Evolutionary conservation across 2,329 filamentous ascomycete species (phyloP).

Genomic region (Pestalotiopsis sp.): DNA sequence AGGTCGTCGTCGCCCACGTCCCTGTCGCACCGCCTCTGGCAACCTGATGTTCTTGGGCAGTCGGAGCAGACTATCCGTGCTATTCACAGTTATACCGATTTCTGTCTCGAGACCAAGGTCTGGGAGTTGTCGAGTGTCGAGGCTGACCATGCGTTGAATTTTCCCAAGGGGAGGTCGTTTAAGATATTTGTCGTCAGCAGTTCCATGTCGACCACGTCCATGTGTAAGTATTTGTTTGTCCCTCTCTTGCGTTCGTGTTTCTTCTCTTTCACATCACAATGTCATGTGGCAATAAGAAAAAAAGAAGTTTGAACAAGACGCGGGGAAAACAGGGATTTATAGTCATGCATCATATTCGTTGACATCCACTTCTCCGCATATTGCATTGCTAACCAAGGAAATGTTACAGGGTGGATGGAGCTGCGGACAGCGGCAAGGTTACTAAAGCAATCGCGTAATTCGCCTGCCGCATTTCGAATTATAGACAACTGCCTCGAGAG

Average conservation of each 20-base stretch:
- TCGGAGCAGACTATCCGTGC: constrained; percentile 11
- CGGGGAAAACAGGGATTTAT: neutral
- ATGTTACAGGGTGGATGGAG: neutral
- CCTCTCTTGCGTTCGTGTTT: too few relatives aligned
- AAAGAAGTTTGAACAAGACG: neutral
- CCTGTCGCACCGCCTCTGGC: neutral
- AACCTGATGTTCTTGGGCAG: neutral
- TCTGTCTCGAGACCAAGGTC: neutral
- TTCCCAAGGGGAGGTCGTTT: neutral
- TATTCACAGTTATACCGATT: constrained; percentile 8
- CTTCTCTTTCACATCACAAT: too few relatives aligned
- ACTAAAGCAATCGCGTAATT: neutral
- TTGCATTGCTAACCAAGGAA: neutral
- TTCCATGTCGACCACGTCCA: neutral
- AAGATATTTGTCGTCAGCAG: neutral
- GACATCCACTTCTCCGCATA: neutral
- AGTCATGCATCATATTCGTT: neutral
- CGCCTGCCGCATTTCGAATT: constrained; percentile 5
- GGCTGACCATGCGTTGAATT: neutral
- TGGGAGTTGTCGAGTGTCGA: constrained; percentile 12
- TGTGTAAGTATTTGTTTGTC: too few relatives aligned
- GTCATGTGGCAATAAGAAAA: neutral
- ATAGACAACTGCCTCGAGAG: constrained; percentile 5
- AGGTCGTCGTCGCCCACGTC: neutral
- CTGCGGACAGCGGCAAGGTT: neutral